Evolutionary conservation across 2,329 filamentous ascomycete species (phyloP), one percentile per base, ranked within the genome.

Genomic region (Nigrospora oryzae): DNA sequence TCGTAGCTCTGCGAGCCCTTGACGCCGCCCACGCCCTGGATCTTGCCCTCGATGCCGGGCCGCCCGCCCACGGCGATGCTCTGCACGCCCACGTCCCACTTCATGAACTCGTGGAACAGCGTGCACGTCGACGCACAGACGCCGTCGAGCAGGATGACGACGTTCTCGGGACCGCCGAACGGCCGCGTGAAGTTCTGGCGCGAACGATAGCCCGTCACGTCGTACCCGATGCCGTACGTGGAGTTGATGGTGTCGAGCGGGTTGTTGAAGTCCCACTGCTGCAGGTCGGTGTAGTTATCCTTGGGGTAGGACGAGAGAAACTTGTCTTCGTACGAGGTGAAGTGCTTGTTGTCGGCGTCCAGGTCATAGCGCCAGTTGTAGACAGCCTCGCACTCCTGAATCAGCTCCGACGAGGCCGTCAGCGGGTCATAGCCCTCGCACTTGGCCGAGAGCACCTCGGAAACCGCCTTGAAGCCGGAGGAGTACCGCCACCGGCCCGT

Each of bases 81-180:
- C 59, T 72, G 71, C n/a, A 80, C 72, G 32, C 71, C 70, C 17
- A 65, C 74, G 47, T 76, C 67, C 23, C 68, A 59, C 19, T 69
- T 69, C 52, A 81, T 63, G 52, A 80, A 68, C 50, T 81, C 73
- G 11, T 69, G 67, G 49, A 79, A 77, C 4, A 79, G 63, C 4
- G 74, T 71, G 60, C 78, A 82, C 3, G 76, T 75, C 1, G 75
- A 79, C 17, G 72, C 72, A 56, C 78, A 82, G 52, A 73, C 69
- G 32, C 77, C 77, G 53, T 81, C 78, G 42, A 74, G 71, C n/a
- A 81, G 64, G 15, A 82, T 60, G 36, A 81, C 65, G 38, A 83
- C 72, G 55, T 83, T 71, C 46, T 81, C 73, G 3, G 76, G 59
- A 2, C 57, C 64, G 1, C 64, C 66, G 56, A 83, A 83, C 2